Evolutionary conservation across 768 basidiomycete genomes (phyloP), one percentile per base, ranked within the genome.

Genomic region (Gelatoporia subvermispora): DNA sequence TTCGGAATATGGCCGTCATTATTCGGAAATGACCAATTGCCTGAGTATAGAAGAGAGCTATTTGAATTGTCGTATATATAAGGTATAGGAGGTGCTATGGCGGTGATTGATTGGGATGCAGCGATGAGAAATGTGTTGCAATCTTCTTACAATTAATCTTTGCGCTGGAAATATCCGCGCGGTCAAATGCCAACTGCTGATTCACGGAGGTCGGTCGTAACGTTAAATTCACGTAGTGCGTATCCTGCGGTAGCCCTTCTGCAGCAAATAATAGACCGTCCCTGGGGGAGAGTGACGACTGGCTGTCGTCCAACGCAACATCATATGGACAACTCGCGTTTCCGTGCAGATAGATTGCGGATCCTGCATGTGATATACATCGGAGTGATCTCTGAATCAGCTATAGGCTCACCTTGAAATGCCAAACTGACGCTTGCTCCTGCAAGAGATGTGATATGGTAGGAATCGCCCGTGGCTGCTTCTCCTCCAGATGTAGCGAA

Each of bases 281-380:
- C n/a, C 7, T 31, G 28, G 13, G 28, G 13, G 28, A 31, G 5
- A 7, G 28, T 13, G 28, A 31, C 28, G 28, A 31, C 7, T 5
- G 28, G 54, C 41, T 8, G 36, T 75, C 75, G 58, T 88, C 85
- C 46, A 86, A 64, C 3, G 64, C 65, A 42, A 84, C 58, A 11
- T 62, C 60, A 60, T 77, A 85, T 23, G 63, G 47, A 34, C 68
- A 49, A 39, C 66, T 58, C 2, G 65, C 67, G 1, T 68, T 74
- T 31, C 86, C 86, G 21, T 74, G 55, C 23, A 88, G 69, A 53
- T 78, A 68, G 25, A 88, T 77, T 17, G 77, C 81, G 22, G 77
- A 84, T 34, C 86, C 85, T 87, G 59, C 1, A 24, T 11, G 4
- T n/a, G 15, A 37, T 25, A 37, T 35, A 15, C 17, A 36, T 20